Evolutionary conservation across 2,329 filamentous ascomycete genomes (phyloP), one percentile per base, ranked within the genome.

Genomic region (Verticillium zaregamsianum): DNA sequence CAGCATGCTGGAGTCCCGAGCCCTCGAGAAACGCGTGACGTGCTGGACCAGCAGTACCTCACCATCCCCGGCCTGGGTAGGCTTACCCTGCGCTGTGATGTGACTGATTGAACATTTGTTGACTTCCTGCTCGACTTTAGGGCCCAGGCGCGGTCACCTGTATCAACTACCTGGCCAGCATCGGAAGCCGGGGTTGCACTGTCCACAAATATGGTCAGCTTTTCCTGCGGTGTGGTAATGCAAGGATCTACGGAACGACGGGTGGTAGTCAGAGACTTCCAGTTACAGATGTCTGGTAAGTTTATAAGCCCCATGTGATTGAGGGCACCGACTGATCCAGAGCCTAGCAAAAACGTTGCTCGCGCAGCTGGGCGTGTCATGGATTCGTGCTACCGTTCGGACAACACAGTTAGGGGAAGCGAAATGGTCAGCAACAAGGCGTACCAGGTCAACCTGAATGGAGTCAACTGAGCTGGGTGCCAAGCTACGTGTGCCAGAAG

Each of bases 321-420:
- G 6, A 20, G n/a, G 2, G 2, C 39, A 40, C 2, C 4, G 2
- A 40, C 39, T 40, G 17, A 40, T n/a, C 39, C 39, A 2, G 15
- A n/a, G 39, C 39, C n/a, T 5, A 58, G 55, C 37, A 55, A 58
- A 14, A 33, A 58, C 0, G 35, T 58, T 39, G 39, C 59, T 45
- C 59, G 55, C 14, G 52, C 40, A 14, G 59, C 55, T 52, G 59
- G 59, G 5, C 55, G 45, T 32, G 52, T 61, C 55, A 58, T 61
- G 12, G 40, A 61, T 28, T 5, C 12, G 20, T 58, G 59, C 39
- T 61, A 23, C n/a, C 55, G 39, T 6, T 39, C 39, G 14, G 39
- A 55, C 14, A 25, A 58, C 32, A 58, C 37, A 5, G 55, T 58
- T 0, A 40, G 52, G 55, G 39, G 55, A 5, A 52, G 8, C 14